Evolutionary conservation across 176 grass and related monocot species (phyloP).

Genomic region (Otatea glauca): DNA sequence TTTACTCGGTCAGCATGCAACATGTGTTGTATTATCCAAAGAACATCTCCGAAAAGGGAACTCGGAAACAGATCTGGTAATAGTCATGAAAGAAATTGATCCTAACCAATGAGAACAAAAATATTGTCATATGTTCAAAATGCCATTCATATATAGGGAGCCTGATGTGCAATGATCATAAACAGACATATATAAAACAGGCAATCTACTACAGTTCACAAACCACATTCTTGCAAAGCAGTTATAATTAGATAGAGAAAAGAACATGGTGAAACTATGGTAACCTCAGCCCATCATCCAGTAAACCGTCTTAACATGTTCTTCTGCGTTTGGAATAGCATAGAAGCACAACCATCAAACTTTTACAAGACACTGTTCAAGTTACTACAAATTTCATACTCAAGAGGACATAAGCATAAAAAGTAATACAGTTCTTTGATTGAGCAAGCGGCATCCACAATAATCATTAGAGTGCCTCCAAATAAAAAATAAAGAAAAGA

Average conservation of each 20-base stretch:
- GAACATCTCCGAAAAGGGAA: background rate
- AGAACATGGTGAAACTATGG: background rate
- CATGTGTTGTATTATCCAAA: constrained; percentile 11
- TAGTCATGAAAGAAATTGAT: background rate
- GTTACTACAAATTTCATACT: background rate
- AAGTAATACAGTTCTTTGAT: background rate
- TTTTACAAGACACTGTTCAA: background rate
- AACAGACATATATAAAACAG: background rate
- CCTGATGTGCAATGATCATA: background rate
- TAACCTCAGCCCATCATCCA: background rate
- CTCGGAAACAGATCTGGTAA: background rate
- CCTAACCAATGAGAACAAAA: background rate
- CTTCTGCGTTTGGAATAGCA: background rate
- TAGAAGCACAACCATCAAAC: constrained; percentile 8
- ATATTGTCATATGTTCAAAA: background rate
- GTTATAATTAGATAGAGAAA: background rate
- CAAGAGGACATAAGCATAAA: background rate
- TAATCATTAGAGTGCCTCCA: background rate
- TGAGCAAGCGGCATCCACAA: background rate
- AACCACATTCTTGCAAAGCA: background rate
- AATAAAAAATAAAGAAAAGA: background rate
- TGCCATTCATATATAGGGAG: background rate
- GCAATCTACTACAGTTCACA: background rate
- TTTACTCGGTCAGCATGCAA: background rate
- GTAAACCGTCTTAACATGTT: background rate